A percentile compares a stretch with the other conserved stretches of the same genome.
These are phyloP conservation scores for Russula sp. DNA, from an alignment of 768 basidiomycete genomes.

Conservation along the genomic window DNA sequence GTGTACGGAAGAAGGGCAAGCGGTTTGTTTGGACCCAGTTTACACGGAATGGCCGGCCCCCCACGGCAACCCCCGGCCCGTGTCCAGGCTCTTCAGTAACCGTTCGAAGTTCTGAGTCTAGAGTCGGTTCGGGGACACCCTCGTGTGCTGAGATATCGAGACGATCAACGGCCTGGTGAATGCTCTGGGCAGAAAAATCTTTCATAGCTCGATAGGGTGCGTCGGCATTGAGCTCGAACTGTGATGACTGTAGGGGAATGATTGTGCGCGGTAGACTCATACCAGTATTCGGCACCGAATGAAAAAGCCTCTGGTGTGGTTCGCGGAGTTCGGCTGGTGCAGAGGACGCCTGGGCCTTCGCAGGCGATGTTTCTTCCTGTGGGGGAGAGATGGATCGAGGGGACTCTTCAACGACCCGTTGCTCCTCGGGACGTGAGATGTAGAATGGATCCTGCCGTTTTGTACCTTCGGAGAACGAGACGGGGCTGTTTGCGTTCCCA, in stretches of 20 bases:
- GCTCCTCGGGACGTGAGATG: slow-evolving; percentile 36
- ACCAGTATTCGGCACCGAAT: slow-evolving; percentile 27
- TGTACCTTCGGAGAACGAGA: slow-evolving; percentile 10
- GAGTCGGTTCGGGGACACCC: neutral
- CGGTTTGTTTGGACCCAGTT: slow-evolving; percentile 73
- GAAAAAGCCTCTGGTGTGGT: slow-evolving; percentile 32
- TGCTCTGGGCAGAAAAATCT: slow-evolving; percentile 12
- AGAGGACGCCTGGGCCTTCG: slow-evolving; percentile 27
- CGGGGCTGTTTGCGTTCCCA: neutral
- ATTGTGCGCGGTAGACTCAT: slow-evolving; percentile 26
- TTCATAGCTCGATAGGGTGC: slow-evolving; percentile 38
- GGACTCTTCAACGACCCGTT: slow-evolving; percentile 39
- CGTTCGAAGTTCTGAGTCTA: neutral
- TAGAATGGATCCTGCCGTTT: neutral
- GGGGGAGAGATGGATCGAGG: slow-evolving; percentile 30
- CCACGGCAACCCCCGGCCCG: slow-evolving; percentile 23
- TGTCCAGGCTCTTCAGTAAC: slow-evolving; percentile 22
- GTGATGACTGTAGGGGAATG: slow-evolving; percentile 14
- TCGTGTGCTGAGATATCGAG: neutral
- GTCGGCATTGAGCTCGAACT: slow-evolving; percentile 36
- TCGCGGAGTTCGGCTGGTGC: slow-evolving; percentile 51
- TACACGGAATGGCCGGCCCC: slow-evolving; percentile 78
- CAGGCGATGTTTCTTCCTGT: neutral
- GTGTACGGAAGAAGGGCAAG: slow-evolving; percentile 69
- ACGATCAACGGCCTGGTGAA: slow-evolving; percentile 5